A percentile compares a stretch with the other conserved stretches of the same genome.
Evolutionary conservation across 2,329 filamentous ascomycete species (phyloP).

Genomic region (Diaporthe sp.): DNA sequence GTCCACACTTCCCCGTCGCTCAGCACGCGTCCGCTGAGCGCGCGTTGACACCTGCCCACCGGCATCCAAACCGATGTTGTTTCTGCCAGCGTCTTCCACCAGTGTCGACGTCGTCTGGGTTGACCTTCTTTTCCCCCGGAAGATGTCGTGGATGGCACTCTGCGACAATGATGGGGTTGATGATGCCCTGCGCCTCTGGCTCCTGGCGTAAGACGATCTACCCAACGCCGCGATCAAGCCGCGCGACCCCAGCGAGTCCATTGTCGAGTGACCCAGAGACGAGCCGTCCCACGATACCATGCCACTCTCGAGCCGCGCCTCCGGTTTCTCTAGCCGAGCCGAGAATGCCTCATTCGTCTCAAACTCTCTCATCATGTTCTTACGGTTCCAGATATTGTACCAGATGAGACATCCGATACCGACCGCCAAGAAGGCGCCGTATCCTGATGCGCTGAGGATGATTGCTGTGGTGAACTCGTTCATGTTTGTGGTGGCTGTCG

Average conservation of each 20-base stretch:
- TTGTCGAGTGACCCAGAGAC: not conserved
- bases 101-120: not conserved
- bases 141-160: not conserved
- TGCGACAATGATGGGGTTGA: constrained; percentile 12
- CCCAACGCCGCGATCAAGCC: not conserved
- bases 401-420: constrained; percentile 15
- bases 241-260: not conserved
- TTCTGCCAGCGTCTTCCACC: not conserved
- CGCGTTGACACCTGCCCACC: not conserved
- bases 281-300: not conserved
- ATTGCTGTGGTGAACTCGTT: not conserved
- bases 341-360: not conserved
- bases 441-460: constrained; percentile 1
- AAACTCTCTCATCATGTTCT: constrained; percentile 8
- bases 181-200: constrained; percentile 1
- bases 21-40: not conserved
- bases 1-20: not conserved
- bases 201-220: not conserved
- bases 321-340: not conserved
- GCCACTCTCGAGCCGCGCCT: not conserved
- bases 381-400: constrained; percentile 40
- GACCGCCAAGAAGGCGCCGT: constrained; percentile 9
- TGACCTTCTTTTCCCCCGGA: not conserved
- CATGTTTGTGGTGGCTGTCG: not conserved
- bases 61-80: not conserved